phyloP scores from a whole-genome alignment of 2,329 filamentous ascomycete species.

The Neopestalotiopsis sp. region DNA sequence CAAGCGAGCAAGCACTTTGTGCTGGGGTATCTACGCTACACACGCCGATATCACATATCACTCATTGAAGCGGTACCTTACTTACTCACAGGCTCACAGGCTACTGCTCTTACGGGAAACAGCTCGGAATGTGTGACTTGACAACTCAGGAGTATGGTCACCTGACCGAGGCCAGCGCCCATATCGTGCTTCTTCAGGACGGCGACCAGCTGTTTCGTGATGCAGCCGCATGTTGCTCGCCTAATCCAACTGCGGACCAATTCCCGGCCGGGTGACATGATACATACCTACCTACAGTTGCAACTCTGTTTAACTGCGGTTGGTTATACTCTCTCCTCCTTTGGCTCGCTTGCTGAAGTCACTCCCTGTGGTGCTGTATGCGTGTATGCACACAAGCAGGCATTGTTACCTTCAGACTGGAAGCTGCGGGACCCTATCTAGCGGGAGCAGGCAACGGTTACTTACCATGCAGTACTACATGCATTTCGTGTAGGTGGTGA shows the following conservation, averaged over 20 bases:
- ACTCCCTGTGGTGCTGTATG: neutral
- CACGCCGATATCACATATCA: neutral
- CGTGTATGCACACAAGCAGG: neutral
- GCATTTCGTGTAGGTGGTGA: neutral
- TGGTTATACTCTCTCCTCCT: neutral
- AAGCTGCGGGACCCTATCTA: neutral
- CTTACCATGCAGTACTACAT: constrained; percentile 3
- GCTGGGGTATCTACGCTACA: neutral
- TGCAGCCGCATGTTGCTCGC: neutral
- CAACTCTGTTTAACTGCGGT: neutral
- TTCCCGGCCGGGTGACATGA: neutral
- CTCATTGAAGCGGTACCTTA: neutral
- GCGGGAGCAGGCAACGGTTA: neutral
- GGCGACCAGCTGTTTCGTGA: neutral
- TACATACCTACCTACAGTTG: neutral
- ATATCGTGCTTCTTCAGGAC: neutral
- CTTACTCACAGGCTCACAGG: neutral
- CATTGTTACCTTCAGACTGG: neutral
- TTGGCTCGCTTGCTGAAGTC: neutral
- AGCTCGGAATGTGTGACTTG: neutral
- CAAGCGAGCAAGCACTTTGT: neutral
- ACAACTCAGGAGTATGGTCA: neutral
- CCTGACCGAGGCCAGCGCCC: neutral
- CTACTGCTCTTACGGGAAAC: neutral
- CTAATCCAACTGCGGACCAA: neutral